These are phyloP conservation scores for Hydnum rufescens DNA, from an alignment of 768 basidiomycete genomes.

Conservation along the genomic window DNA sequence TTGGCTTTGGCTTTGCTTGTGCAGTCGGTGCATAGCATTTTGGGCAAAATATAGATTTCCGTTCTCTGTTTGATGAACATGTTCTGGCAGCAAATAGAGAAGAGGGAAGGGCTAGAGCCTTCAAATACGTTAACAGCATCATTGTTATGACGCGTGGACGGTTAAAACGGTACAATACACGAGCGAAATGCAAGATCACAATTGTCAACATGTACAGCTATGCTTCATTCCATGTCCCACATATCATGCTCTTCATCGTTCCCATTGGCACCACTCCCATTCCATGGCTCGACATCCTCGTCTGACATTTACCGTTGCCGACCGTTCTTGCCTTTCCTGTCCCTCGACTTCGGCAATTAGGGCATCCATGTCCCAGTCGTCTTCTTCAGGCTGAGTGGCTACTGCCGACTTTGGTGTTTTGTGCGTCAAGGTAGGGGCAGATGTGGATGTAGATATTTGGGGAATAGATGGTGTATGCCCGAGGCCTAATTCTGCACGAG, in stretches of 20 bases:
- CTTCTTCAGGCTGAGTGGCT: slow-evolving; percentile 22
- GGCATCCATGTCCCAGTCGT: slow-evolving; percentile 34
- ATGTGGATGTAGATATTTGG: slow-evolving; percentile 4
- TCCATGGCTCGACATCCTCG: neutral
- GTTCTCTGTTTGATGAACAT: too few relatives aligned
- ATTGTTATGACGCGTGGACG: too few relatives aligned
- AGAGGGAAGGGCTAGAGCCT: too few relatives aligned
- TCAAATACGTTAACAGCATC: too few relatives aligned
- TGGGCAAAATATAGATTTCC: too few relatives aligned
- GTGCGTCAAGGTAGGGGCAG: slow-evolving; percentile 8
- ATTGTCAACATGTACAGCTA: too few relatives aligned
- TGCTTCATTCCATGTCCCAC: slow-evolving; percentile 51
- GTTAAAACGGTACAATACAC: too few relatives aligned
- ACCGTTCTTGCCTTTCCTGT: slow-evolving; percentile 14
- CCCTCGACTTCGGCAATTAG: slow-evolving; percentile 27
- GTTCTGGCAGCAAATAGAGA: too few relatives aligned
- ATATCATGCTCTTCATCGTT: slow-evolving; percentile 40
- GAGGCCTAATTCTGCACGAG: neutral
- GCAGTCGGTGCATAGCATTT: too few relatives aligned
- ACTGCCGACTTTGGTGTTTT: slow-evolving; percentile 23
- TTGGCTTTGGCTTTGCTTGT: too few relatives aligned
- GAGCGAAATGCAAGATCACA: too few relatives aligned
- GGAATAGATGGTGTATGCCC: slow-evolving; percentile 6
- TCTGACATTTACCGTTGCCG: too few relatives aligned
- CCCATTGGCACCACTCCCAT: slow-evolving; percentile 7